These are phyloP conservation scores for Russula virescens DNA, from an alignment of 768 basidiomycete species.

Conservation along the genomic window DNA sequence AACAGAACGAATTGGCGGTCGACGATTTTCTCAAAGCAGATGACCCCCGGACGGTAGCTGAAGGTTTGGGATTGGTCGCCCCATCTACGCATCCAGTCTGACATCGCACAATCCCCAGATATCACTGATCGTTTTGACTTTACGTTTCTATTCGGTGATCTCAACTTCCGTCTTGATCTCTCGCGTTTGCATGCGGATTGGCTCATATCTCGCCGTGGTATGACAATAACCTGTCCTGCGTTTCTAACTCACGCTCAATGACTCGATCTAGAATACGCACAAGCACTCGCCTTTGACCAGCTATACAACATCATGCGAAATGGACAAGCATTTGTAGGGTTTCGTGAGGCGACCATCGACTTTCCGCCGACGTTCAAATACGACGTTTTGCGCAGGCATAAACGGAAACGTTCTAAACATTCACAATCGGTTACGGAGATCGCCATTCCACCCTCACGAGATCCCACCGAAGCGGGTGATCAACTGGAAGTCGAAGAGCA, in stretches of 20 bases:
- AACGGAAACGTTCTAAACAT: slow-evolving; percentile 38
- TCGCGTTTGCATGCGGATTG: slow-evolving; percentile 92
- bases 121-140: slow-evolving; percentile 86
- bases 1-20: slow-evolving; percentile 65
- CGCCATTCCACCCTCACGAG: neutral
- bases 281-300: slow-evolving; percentile 90
- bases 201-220: slow-evolving; percentile 79
- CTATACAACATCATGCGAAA: slow-evolving; percentile 68
- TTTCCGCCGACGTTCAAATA: slow-evolving; percentile 96
- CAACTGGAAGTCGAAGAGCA: slow-evolving; percentile 32
- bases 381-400: slow-evolving; percentile 61
- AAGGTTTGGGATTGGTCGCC: slow-evolving; percentile 44
- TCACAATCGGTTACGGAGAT: slow-evolving; percentile 26
- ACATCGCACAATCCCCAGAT: slow-evolving; percentile 41
- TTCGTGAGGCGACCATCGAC: slow-evolving; percentile 70
- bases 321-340: slow-evolving; percentile 67
- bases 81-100: slow-evolving; percentile 1
- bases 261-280: slow-evolving; percentile 56
- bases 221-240: slow-evolving; percentile 6
- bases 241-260: neutral
- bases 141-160: slow-evolving; percentile 83
- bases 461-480: slow-evolving; percentile 23
- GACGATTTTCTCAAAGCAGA: slow-evolving; percentile 66
- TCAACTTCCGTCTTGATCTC: slow-evolving; percentile 87
- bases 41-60: slow-evolving; percentile 61